Evolutionary conservation across 306 rosid species (phyloP).

Genomic region (Quillaja saponaria): DNA sequence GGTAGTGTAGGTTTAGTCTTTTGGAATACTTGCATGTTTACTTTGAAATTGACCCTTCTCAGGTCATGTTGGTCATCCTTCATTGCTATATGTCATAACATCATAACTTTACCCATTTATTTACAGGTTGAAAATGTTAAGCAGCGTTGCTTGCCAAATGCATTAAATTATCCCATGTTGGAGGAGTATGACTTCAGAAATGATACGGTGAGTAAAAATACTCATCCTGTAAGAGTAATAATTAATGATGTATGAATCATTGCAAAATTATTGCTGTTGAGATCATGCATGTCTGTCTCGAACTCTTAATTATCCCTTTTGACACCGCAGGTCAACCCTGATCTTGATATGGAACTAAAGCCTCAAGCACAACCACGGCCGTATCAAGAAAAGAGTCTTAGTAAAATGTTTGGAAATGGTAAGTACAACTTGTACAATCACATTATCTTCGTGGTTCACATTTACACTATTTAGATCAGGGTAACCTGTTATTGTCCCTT

Average conservation of each 20-base stretch:
- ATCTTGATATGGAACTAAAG: conserved; percentile 90
- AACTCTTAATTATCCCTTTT: conserved; percentile 24
- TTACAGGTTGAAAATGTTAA: conserved; percentile 94
- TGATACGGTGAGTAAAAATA: conserved; percentile 72
- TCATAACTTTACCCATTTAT: too few relatives aligned
- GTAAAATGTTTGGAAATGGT: conserved; percentile 99
- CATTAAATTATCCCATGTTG: conserved; percentile 93
- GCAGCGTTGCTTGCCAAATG: conserved; percentile 93
- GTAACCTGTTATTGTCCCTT: conserved; percentile 3
- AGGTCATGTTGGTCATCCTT: too few relatives aligned
- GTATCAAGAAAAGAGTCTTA: conserved; percentile 96
- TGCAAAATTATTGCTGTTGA: conserved; percentile 19
- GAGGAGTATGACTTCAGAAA: conserved; percentile 99
- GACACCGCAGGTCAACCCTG: conserved; percentile 80
- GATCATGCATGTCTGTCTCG: conserved; percentile 23
- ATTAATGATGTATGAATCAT: conserved; percentile 14
- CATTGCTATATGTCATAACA: too few relatives aligned
- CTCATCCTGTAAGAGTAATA: conserved; percentile 17
- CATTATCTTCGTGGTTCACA: conserved; percentile 13
- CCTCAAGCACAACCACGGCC: conserved; percentile 99
- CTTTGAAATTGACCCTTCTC: too few relatives aligned
- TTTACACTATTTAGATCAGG: conserved; percentile 18
- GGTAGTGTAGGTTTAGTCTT: conserved; percentile 45
- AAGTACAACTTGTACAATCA: conserved; percentile 22
- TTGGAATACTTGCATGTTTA: conserved; percentile 3